Evolutionary conservation across 2,329 filamentous ascomycete genomes (phyloP).

Genomic region (Ophiostoma pallidulum): DNA sequence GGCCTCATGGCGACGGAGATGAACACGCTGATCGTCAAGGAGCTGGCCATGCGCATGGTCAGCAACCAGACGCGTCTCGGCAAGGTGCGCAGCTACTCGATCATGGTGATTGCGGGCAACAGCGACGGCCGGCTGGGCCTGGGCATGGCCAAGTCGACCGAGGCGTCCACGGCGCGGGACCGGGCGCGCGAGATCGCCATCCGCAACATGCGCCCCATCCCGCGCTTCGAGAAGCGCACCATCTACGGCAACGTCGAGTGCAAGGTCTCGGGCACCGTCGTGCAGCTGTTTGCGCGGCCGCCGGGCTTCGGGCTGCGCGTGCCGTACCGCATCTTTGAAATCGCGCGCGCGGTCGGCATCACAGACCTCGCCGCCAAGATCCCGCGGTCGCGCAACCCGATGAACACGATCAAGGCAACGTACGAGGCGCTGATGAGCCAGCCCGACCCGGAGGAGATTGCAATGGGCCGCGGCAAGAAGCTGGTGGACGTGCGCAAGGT

Average conservation of each 20-base stretch:
- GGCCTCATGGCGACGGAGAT: conserved; percentile 46
- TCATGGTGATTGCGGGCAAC: conserved; percentile 78
- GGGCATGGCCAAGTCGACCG: conserved; percentile 80
- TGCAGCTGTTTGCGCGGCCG: conserved; percentile 72
- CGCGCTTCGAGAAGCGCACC: conserved; percentile 82
- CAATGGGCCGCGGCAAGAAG: conserved; percentile 84
- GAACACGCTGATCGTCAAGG: conserved; percentile 54
- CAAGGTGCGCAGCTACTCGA: conserved; percentile 72
- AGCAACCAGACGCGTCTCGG: conserved; percentile 93
- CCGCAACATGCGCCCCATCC: conserved; percentile 85
- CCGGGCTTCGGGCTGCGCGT: conserved; percentile 92
- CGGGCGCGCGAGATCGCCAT: conserved; percentile 78
- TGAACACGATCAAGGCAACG: conserved; percentile 94
- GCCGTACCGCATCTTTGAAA: conserved; percentile 87
- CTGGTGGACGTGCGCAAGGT: conserved; percentile 93
- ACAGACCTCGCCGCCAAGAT: conserved; percentile 77
- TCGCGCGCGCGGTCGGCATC: conserved; percentile 80
- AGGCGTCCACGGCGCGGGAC: conserved; percentile 53
- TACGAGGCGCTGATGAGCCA: conserved; percentile 76
- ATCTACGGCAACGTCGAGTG: conserved; percentile 75
- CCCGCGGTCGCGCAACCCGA: conserved; percentile 80
- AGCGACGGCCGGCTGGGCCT: conserved; percentile 76
- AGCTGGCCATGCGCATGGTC: conserved; percentile 64
- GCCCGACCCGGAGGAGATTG: conserved; percentile 80
- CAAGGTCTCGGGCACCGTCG: conserved; percentile 81